Base-by-base conservation (phyloP, 2,329 filamentous ascomycete genomes). In the Fusarium sp. region DNA sequence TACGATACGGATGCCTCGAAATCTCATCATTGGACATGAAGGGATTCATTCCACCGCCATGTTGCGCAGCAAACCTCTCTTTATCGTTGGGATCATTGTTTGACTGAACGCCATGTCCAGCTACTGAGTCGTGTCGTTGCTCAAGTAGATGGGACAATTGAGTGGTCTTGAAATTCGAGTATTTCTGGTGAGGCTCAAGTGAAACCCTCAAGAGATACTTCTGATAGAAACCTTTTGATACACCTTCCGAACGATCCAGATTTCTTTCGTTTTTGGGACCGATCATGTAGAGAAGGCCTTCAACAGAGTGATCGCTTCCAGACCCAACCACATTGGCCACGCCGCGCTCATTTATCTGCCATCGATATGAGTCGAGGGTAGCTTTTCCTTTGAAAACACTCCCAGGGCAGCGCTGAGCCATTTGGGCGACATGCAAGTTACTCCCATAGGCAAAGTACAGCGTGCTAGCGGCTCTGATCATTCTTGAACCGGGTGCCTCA, bases 391-490 rank as follows among this genome's bases (percentile, higher is more conserved):
- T 62, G 17, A 62, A 62, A 7, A 62, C 42, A 20, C 60, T 62
- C 7, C 42, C 56, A 3, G 60, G 60, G 23, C 60, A 62, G 12
- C 60, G 56, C 9, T 42, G 56, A 17, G 60, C 60, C 60, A 62
- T 61, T 17, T 62, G 60, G 10, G 60, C 60, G 12, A 62, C 27
- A 18, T 45, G 46, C 35, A 62, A 23, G 8, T 62, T 62, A 15
- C 60, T 62, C 26, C 60, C 60, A 3, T 62, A 62, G 8, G 60
- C 55, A 13, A 62, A 62, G n/a, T 62, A 62, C 2, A 62, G 37
- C 27, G 20, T 60, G 23, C 13, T 49, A 14, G 14, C 48, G 14
- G 48, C 48, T n/a, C 32, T 38, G 20, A 52, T 52, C 48, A 52
- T 52, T 1, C 48, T 52, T 15, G 48, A 15, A 17, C 32, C 48